Conservation (phyloP, 495 filamentous ascomycete species). For the Penicillium paxilli region DNA sequence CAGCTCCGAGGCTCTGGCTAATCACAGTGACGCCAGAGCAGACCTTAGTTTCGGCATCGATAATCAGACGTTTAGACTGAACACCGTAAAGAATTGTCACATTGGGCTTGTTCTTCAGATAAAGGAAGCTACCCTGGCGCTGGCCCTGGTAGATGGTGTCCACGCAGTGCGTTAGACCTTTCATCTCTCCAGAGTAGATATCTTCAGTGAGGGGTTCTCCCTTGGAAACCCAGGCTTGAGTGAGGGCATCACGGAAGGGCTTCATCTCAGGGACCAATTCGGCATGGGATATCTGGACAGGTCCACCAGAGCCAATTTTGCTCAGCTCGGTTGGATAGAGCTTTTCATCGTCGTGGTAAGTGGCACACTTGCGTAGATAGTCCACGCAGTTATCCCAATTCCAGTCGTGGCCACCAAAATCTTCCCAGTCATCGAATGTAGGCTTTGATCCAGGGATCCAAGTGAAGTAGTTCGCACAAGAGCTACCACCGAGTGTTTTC, state of each 20-base stretch:
- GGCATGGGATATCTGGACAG: conserved; percentile 56
- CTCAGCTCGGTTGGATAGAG: conserved; percentile 36
- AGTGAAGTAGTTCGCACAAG: conserved; percentile 56
- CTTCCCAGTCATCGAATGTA: conserved; percentile 60
- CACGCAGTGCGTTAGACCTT: conserved; percentile 54
- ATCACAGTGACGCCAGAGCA: conserved; percentile 52
- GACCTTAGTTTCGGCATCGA: conserved; percentile 39
- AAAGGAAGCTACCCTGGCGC: conserved; percentile 53
- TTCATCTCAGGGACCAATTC: conserved; percentile 54
- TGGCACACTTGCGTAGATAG: conserved; percentile 56
- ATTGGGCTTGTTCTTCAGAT: conserved; percentile 55
- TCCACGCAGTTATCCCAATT: conserved; percentile 51
- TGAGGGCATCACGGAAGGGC: conserved; percentile 56
- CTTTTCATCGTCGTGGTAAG: conserved; percentile 55
- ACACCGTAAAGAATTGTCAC: conserved; percentile 50
- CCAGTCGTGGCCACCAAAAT: conserved; percentile 57
- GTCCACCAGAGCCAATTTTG: conserved; percentile 51
- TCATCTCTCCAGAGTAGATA: conserved; percentile 57
- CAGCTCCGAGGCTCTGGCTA: conserved; percentile 21
- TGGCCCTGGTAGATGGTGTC: conserved; percentile 59
- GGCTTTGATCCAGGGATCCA: conserved; percentile 54
- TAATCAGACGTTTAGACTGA: conserved; percentile 53
- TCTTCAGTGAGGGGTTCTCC: conserved; percentile 52
- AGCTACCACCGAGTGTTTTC: conserved; percentile 54
- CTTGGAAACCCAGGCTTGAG: conserved; percentile 55